phyloP scores from a whole-genome alignment of 768 basidiomycete genomes.

The Phanerochaete sordida region DNA sequence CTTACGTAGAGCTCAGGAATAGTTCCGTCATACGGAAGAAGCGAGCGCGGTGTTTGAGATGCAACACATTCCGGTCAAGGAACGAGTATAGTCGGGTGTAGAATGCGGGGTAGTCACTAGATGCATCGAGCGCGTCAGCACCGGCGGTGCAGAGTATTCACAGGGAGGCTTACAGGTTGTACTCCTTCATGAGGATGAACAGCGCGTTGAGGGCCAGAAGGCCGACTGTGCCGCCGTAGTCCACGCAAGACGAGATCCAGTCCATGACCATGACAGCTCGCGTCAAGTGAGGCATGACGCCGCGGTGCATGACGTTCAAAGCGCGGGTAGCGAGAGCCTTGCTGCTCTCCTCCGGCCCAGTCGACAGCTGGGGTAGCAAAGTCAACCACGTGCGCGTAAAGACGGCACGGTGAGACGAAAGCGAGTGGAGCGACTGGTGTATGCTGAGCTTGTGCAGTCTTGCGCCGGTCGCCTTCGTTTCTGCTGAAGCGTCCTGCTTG shows the following conservation, averaged over 20 bases:
- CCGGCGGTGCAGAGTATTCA: neutral
- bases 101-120: slow-evolving; percentile 93
- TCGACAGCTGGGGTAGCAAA: slow-evolving; percentile 58
- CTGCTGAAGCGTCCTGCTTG: slow-evolving; percentile 29
- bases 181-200: slow-evolving; percentile 86
- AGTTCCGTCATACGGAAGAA: slow-evolving; percentile 93
- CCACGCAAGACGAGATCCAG: slow-evolving; percentile 84
- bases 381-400: slow-evolving; percentile 82
- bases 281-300: slow-evolving; percentile 81
- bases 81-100: slow-evolving; percentile 90
- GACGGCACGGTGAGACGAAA: slow-evolving; percentile 73
- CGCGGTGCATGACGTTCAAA: slow-evolving; percentile 77
- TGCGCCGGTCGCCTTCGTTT: slow-evolving; percentile 33
- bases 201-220: slow-evolving; percentile 89
- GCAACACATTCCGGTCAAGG: slow-evolving; percentile 83
- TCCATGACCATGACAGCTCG: slow-evolving; percentile 83
- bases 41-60: slow-evolving; percentile 88
- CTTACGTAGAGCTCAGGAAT: slow-evolving; percentile 90
- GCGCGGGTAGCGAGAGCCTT: slow-evolving; percentile 48
- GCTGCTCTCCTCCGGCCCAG: slow-evolving; percentile 29
- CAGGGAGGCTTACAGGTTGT: slow-evolving; percentile 72
- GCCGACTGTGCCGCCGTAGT: slow-evolving; percentile 80
- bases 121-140: slow-evolving; percentile 7
- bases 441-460: slow-evolving; percentile 65
- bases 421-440: slow-evolving; percentile 74